Evolutionary conservation across 345 rosid species (phyloP).

Genomic region (Gossypium arboreum): DNA sequence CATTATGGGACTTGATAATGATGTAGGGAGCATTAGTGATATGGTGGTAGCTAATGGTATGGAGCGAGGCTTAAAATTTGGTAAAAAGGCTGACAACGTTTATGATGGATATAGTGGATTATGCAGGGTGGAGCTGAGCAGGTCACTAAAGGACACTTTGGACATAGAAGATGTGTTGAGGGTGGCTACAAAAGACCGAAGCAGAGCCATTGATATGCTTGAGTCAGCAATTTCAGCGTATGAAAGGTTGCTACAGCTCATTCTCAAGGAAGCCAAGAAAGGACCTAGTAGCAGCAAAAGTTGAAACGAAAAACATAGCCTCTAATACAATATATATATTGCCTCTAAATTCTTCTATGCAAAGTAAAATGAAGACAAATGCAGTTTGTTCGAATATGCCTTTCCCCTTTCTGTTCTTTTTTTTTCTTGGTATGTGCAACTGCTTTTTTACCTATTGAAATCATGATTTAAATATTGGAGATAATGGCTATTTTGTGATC

Average conservation of each 20-base stretch:
- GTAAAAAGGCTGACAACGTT: background rate
- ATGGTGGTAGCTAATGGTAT: slow-evolving; percentile 27
- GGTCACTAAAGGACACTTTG: slow-evolving; percentile 15
- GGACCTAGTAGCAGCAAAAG: slow-evolving; percentile 6
- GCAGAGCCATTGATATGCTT: slow-evolving; percentile 36
- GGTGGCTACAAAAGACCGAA: slow-evolving; percentile 25
- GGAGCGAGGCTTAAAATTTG: background rate
- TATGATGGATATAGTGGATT: slow-evolving; percentile 8
- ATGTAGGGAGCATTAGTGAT: slow-evolving; percentile 28
- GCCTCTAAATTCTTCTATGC: background rate
- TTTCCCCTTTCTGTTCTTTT: background rate
- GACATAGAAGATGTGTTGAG: slow-evolving; percentile 25
- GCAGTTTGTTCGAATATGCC: background rate
- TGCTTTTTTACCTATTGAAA: background rate
- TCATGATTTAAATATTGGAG: background rate
- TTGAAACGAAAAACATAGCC: background rate
- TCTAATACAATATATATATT: background rate
- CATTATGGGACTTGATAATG: slow-evolving; percentile 19
- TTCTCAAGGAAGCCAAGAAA: slow-evolving; percentile 37
- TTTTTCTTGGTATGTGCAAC: background rate
- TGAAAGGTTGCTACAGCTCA: slow-evolving; percentile 33
- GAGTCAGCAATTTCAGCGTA: slow-evolving; percentile 39
- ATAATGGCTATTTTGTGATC: background rate
- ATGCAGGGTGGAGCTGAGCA: slow-evolving; percentile 15
- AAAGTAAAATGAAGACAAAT: background rate